These are phyloP conservation scores for Clarireedia paspali DNA, from an alignment of 2,329 filamentous ascomycete species.

Conservation along the genomic window DNA sequence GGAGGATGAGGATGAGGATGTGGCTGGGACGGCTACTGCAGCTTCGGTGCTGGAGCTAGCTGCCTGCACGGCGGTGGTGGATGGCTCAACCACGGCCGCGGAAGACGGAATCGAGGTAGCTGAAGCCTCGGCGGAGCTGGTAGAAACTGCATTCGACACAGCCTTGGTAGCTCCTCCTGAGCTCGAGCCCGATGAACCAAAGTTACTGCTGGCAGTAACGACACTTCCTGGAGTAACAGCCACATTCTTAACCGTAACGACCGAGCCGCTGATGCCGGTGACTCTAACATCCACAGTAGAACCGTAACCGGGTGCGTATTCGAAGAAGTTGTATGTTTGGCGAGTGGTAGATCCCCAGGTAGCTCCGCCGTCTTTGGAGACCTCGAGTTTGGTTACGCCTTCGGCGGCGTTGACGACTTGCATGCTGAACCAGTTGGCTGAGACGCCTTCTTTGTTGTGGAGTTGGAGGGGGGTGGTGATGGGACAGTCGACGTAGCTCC, in stretches of 20 bases:
- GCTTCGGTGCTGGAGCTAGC: not conserved
- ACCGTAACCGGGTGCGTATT: slow-evolving; percentile 50
- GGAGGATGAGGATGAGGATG: not conserved
- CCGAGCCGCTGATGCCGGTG: slow-evolving; percentile 44
- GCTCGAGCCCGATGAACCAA: slow-evolving; percentile 9
- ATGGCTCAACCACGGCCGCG: not conserved
- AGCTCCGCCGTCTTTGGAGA: slow-evolving; percentile 50
- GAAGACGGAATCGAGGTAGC: not conserved
- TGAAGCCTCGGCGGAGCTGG: not conserved
- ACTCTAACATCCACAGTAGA: slow-evolving; percentile 47
- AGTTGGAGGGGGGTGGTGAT: slow-evolving; percentile 42
- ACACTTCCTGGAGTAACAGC: slow-evolving; percentile 28
- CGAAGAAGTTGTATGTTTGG: slow-evolving; percentile 53
- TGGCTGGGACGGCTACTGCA: not conserved
- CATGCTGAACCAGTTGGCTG: slow-evolving; percentile 49
- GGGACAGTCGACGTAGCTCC: slow-evolving; percentile 43
- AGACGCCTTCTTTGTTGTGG: slow-evolving; percentile 46
- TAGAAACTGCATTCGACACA: not conserved
- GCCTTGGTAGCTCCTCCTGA: too few species aligned
- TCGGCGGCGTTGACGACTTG: slow-evolving; percentile 58
- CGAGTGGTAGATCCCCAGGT: slow-evolving; percentile 51
- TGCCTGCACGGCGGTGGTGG: not conserved
- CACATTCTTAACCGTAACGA: slow-evolving; percentile 44
- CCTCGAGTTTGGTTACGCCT: slow-evolving; percentile 47
- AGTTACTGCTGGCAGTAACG: slow-evolving; percentile 22